Base-by-base conservation (phyloP, 176 grass and related monocot genomes). In the Lolium rigidum region DNA sequence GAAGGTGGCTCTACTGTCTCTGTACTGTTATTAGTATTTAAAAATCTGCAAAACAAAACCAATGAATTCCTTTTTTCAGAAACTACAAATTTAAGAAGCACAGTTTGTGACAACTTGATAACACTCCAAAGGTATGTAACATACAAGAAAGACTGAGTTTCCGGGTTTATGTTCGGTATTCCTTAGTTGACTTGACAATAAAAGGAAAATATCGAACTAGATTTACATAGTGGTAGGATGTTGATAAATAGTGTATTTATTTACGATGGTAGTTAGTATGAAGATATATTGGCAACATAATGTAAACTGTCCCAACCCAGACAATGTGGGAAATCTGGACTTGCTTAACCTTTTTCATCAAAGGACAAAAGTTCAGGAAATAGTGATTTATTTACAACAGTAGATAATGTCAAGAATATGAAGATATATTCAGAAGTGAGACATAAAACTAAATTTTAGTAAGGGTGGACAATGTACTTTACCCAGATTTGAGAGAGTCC, bases 401-500 rank as follows among this genome's bases (percentile, higher is more conserved):
- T 63, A 58, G 22, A 60, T 59, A 64, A 80, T 15, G 11, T 10
- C 16, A 15, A 15, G 31, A 66, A 2, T 41, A 85, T 38, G 46
- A 65, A 63, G 67, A 57, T 58, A 70, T 60, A 21, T 21, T 48
- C 15, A 16, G 26, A 63, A 74, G 12, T 0, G 46, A 22, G 35
- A 77, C 61, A 52, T 10, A 64, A 69, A 51, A 10, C 13, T 48
- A 54, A 15, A 25, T 21, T 6, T 10, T 47, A 28, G 24, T 9
- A 88, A 68, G 7, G 41, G 25, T 7, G 73, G 11, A 59, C 4
- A 78, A 54, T 86, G 50, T 73, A n/a, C 79, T 72, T 84, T 92
- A 98, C 95, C 93, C 90, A 20, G 93, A 94, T 89, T 82, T 93
- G 69, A 98, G 91, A 47, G 95, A 98, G 85, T 95, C 95, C 95